Conservation (phyloP, 306 rosid genomes). For the Luffa aegyptiaca region DNA sequence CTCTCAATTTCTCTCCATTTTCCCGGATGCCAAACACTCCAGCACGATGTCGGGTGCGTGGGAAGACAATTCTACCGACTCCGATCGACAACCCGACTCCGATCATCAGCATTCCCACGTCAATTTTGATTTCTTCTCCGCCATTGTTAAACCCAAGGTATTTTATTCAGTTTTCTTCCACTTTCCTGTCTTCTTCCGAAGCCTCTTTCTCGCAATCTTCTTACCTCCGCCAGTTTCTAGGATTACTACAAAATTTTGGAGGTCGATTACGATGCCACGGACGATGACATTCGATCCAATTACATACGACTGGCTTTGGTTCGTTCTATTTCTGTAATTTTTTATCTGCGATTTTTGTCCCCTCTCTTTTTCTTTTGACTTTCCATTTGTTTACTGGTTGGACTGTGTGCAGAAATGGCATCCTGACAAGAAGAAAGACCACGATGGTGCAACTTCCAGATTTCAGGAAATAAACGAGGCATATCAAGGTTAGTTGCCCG, state of each 20-base stretch:
- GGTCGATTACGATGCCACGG: conserved; percentile 90
- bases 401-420: conserved; percentile 73
- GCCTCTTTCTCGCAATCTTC: neutral
- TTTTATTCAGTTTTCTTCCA: neutral
- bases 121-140: conserved; percentile 56
- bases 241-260: conserved; percentile 86
- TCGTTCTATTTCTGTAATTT: conserved; percentile 9
- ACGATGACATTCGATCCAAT: conserved; percentile 80
- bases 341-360: neutral
- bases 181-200: neutral
- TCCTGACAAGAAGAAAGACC: conserved; percentile 81
- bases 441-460: conserved; percentile 50
- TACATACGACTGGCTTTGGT: conserved; percentile 92
- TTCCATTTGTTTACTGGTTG: neutral
- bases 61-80: conserved; percentile 17
- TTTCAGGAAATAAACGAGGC: conserved; percentile 96
- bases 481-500: conserved; percentile 44
- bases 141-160: conserved; percentile 73
- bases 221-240: conserved; percentile 15
- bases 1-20: neutral
- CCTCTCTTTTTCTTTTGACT: neutral
- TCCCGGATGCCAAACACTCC: conserved; percentile 2
- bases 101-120: conserved; percentile 35
- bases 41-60: conserved; percentile 47
- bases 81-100: conserved; percentile 17